Conservation (phyloP, 495 filamentous ascomycete species). For the Penicillium psychrofluorescens region DNA sequence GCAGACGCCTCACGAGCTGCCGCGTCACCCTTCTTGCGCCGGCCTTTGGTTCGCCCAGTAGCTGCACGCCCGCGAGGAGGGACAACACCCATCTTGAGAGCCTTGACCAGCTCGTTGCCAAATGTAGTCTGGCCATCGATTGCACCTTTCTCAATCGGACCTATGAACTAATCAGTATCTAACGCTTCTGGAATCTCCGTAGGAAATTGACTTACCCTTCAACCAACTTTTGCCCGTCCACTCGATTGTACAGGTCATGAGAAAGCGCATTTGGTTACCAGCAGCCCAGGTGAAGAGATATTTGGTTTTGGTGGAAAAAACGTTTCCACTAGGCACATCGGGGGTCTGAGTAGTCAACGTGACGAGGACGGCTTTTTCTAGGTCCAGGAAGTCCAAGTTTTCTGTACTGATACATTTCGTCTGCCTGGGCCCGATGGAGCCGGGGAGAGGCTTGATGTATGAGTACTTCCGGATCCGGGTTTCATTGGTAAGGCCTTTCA, state of each 20-base stretch:
- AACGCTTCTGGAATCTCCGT: not conserved
- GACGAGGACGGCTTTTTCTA: slow-evolving; percentile 80
- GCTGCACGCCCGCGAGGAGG: slow-evolving; percentile 50
- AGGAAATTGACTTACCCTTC: slow-evolving; percentile 57
- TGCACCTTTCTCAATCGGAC: slow-evolving; percentile 91
- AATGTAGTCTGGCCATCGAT: slow-evolving; percentile 83
- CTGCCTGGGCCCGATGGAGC: slow-evolving; percentile 81
- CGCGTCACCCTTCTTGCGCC: slow-evolving; percentile 49
- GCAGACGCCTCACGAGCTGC: slow-evolving; percentile 19
- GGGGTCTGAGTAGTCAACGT: slow-evolving; percentile 80
- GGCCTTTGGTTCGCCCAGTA: slow-evolving; percentile 34
- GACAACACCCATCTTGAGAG: slow-evolving; percentile 65
- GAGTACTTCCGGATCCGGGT: slow-evolving; percentile 67
- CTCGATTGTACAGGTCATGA: slow-evolving; percentile 83
- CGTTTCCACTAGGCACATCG: slow-evolving; percentile 89
- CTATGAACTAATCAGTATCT: slow-evolving; percentile 36
- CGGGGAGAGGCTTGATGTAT: slow-evolving; percentile 87
- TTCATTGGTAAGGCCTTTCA: slow-evolving; percentile 65
- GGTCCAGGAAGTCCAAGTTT: slow-evolving; percentile 70
- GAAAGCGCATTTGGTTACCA: slow-evolving; percentile 71
- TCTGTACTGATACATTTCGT: slow-evolving; percentile 92
- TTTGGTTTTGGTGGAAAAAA: slow-evolving; percentile 85
- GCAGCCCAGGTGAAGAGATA: slow-evolving; percentile 92
- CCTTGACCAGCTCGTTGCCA: slow-evolving; percentile 64
- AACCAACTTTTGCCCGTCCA: slow-evolving; percentile 99